Evolutionary conservation across 1,284 basidiomycete species (phyloP), one percentile per base, ranked within the genome.

Genomic region (Trichosporon ovoides): DNA sequence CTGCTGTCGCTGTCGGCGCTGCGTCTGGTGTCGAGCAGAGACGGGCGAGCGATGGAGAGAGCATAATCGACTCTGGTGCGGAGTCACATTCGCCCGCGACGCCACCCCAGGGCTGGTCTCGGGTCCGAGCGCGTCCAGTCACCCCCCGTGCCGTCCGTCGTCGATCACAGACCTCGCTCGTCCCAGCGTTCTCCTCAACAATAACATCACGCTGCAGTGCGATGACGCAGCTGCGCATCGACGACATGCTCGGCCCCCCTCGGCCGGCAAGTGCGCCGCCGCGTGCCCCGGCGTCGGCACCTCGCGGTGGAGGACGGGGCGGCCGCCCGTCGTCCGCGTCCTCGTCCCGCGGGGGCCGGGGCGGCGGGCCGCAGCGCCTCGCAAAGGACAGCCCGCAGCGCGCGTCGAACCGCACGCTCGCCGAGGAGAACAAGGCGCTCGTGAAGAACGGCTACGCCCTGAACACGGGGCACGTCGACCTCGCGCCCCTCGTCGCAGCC

Each of bases 381-480:
- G 43, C 43, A 4, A 48, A 48, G 24, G 43, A 48, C 43, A 31
- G 24, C 16, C 24, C 43, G 3, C 43, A 24, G 14, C 43, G 43
- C 24, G 43, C 43, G 7, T 28, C 43, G 9, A 58, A 61, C 37
- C 19, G 22, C 9, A 22, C 54, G 1, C 37, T 61, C 34, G 38
- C 54, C 3, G n/a, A 28, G n/a, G 49, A 57, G 31, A 62, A 62
- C 49, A 58, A 59, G 38, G 22, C 33, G 40, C 37, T 59, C 28
- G 38, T 57, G 22, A 37, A 51, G 28, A 34, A 40, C 9, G 61
- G 61, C 0, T 38, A 14, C 31, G 59, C 55, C 55, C 28, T 35
- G 7, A 18, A 20, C 10, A 9, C 37, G 7, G 33, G 12, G 7
- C 38, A n/a, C 16, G 58, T 62, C 53, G 57, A 62, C 43, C 55